Percentiles rank a stretch among this genome's conserved stretches.
These are phyloP conservation scores for Rhodosporidiobolus sp. DNA, from an alignment of 768 basidiomycete genomes.

Conservation along the genomic window DNA sequence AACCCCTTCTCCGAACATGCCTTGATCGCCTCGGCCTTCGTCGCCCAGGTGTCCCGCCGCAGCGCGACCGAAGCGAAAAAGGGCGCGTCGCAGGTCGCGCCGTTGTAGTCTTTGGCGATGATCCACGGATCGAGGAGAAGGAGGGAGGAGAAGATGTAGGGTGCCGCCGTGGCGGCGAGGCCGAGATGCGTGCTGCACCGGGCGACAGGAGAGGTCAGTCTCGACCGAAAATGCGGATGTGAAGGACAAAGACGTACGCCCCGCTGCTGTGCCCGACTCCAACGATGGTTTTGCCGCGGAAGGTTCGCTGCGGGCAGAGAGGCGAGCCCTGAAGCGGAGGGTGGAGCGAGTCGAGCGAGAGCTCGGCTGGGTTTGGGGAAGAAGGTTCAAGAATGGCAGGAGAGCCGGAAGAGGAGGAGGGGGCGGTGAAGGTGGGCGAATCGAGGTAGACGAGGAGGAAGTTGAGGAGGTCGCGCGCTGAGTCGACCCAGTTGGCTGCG, in stretches of 20 bases:
- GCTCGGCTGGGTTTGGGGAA: too few relatives aligned
- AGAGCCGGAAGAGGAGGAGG: neutral
- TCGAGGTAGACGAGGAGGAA: conserved; percentile 71
- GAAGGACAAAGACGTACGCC: conserved; percentile 55
- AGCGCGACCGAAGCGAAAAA: conserved; percentile 45
- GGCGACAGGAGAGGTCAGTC: too few relatives aligned
- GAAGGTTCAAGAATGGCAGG: neutral
- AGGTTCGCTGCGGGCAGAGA: neutral
- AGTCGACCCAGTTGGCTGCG: conserved; percentile 60
- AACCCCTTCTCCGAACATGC: conserved; percentile 59
- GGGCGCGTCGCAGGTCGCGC: conserved; percentile 50
- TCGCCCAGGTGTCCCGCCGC: conserved; percentile 64
- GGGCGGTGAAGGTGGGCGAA: neutral
- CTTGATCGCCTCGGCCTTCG: conserved; percentile 63
- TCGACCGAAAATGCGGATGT: too few relatives aligned
- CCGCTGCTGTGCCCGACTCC: conserved; percentile 79
- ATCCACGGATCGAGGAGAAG: conserved; percentile 77
- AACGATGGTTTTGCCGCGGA: conserved; percentile 51
- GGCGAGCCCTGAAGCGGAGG: neutral
- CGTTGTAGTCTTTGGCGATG: neutral
- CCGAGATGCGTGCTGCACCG: conserved; percentile 51
- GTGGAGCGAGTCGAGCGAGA: neutral
- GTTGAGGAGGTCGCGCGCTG: conserved; percentile 70
- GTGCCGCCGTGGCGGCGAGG: conserved; percentile 51
- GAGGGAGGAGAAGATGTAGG: conserved; percentile 65